Evolutionary conservation across 1,284 basidiomycete genomes (phyloP).

Genomic region (Hymenochaete sp.): DNA sequence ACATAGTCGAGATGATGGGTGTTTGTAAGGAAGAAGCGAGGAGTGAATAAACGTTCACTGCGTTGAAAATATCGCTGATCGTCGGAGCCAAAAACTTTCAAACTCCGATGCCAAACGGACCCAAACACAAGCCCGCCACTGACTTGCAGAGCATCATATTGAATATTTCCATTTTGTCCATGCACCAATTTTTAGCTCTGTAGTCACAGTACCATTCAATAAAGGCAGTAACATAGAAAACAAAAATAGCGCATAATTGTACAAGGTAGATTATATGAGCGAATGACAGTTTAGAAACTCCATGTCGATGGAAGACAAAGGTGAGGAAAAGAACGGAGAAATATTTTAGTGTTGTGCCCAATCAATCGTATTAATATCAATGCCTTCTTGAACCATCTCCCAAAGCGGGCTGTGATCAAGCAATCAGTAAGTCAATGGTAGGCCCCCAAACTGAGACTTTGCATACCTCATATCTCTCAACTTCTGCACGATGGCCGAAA

Average conservation of each 20-base stretch:
- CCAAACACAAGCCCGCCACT: neutral
- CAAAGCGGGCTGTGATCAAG: constrained; percentile 64
- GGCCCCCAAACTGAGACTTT: neutral
- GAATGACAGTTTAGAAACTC: constrained; percentile 5
- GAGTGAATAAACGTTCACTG: constrained; percentile 19
- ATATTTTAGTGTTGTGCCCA: constrained; percentile 68
- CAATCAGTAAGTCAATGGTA: neutral
- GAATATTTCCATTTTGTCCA: neutral
- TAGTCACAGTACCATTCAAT: neutral
- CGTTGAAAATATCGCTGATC: constrained; percentile 2
- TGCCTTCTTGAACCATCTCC: constrained; percentile 99
- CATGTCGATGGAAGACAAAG: neutral
- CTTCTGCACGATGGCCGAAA: constrained; percentile 74
- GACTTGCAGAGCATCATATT: neutral
- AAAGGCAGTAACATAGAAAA: neutral
- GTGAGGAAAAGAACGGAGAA: neutral
- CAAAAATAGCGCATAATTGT: constrained; percentile 3
- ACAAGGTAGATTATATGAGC: constrained; percentile 5
- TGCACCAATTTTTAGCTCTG: neutral
- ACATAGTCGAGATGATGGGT: constrained; percentile 42
- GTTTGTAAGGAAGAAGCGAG: constrained; percentile 31
- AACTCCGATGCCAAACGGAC: neutral
- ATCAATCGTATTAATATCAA: constrained; percentile 88
- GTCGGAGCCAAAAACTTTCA: constrained; percentile 4
- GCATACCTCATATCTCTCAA: constrained; percentile 60